A percentile compares a stretch with the other conserved stretches of the same genome.
phyloP scores from a whole-genome alignment of 2,329 filamentous ascomycete genomes.

The Emmonsia crescens region DNA sequence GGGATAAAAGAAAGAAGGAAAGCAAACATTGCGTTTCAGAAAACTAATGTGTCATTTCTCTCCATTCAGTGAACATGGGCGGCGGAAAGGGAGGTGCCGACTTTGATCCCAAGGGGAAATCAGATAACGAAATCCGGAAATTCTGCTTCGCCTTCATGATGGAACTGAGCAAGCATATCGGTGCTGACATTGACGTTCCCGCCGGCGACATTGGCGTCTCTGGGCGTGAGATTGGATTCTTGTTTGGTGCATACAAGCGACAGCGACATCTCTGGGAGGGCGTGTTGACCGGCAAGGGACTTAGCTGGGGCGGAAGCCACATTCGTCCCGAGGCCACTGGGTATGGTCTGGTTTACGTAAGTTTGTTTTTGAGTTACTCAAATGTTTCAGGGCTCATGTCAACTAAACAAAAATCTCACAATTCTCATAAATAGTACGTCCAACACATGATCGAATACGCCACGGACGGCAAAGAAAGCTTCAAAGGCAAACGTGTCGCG shows the following conservation, averaged over 20 bases:
- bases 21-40: not conserved
- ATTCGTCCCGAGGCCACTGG: constrained; percentile 96
- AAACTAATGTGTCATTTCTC: not conserved
- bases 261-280: constrained; percentile 88
- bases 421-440: constrained; percentile 51
- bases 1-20: not conserved
- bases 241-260: constrained; percentile 89
- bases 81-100: constrained; percentile 96
- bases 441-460: constrained; percentile 90
- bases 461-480: constrained; percentile 63
- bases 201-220: constrained; percentile 95
- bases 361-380: constrained; percentile 17
- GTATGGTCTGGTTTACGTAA: constrained; percentile 82
- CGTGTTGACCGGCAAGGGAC: constrained; percentile 90
- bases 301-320: constrained; percentile 81
- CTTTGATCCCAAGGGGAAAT: constrained; percentile 98
- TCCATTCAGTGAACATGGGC: constrained; percentile 66
- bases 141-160: constrained; percentile 97
- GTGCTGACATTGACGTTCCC: constrained; percentile 89
- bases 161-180: constrained; percentile 91
- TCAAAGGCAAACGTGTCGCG: constrained; percentile 84
- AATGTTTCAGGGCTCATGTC: not conserved
- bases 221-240: constrained; percentile 81
- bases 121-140: constrained; percentile 90
- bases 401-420: not conserved